A percentile compares a stretch with the other conserved stretches of the same genome.
Evolutionary conservation across 2,329 filamentous ascomycete species (phyloP).

Genomic region (Apiospora saccharicola): DNA sequence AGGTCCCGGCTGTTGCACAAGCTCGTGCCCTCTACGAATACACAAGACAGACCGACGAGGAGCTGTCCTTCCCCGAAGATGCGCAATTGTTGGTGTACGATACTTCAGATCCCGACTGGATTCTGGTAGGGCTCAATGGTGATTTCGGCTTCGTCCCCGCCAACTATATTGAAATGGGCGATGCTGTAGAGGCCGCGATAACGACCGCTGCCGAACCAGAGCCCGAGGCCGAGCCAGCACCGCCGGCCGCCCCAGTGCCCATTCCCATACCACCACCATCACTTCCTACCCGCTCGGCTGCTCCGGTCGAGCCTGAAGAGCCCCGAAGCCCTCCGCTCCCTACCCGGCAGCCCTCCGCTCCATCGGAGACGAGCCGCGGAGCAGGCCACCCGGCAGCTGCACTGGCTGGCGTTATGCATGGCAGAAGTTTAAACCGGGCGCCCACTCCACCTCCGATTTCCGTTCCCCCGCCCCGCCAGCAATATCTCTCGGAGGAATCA

Average conservation of each 20-base stretch:
- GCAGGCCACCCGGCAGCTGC: slow-evolving; percentile 58
- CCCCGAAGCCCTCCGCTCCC: slow-evolving; percentile 50
- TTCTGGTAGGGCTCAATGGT: slow-evolving; percentile 81
- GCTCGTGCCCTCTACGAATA: slow-evolving; percentile 99
- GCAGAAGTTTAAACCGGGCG: slow-evolving; percentile 50
- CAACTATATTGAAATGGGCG: slow-evolving; percentile 87
- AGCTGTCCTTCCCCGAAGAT: slow-evolving; percentile 94
- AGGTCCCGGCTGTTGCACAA: slow-evolving; percentile 71
- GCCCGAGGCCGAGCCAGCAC: slow-evolving; percentile 42
- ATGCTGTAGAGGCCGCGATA: slow-evolving; percentile 46
- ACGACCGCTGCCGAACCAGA: slow-evolving; percentile 44
- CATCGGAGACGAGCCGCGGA: slow-evolving; percentile 42
- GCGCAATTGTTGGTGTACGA: slow-evolving; percentile 85
- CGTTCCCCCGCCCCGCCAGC: slow-evolving; percentile 56
- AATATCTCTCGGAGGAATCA: slow-evolving; percentile 71
- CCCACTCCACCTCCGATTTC: slow-evolving; percentile 60
- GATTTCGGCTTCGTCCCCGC: slow-evolving; percentile 95
- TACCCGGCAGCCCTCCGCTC: slow-evolving; percentile 39
- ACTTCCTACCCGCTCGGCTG: slow-evolving; percentile 52
- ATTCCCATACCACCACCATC: slow-evolving; percentile 34
- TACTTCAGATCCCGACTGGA: slow-evolving; percentile 93
- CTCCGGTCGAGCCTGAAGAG: slow-evolving; percentile 45
- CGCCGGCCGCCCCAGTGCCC: slow-evolving; percentile 33
- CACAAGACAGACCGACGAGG: slow-evolving; percentile 94
- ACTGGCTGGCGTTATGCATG: slow-evolving; percentile 64